Conservation (phyloP, 2,329 filamentous ascomycete species). For the Ophiostoma perfectum region DNA sequence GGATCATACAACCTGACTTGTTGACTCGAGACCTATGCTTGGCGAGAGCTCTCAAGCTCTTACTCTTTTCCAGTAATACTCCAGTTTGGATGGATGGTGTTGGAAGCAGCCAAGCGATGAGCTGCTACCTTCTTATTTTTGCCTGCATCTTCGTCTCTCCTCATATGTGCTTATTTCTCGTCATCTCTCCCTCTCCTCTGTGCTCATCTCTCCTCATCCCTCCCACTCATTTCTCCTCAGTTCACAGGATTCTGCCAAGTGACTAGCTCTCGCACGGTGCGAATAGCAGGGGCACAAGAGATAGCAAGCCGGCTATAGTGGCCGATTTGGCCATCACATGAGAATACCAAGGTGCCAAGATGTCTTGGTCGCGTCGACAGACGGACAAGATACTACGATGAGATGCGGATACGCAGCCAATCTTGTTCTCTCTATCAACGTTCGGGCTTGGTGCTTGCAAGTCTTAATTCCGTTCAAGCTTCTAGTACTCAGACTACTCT, state of each 20-base stretch:
- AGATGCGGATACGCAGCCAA: not conserved
- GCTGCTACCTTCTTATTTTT: not conserved
- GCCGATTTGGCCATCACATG: not conserved
- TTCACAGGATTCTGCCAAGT: not conserved
- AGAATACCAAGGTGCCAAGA: conserved; percentile 5
- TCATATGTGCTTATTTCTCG: too few species aligned
- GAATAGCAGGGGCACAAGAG: not conserved
- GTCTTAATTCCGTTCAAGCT: not conserved
- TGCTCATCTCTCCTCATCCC: too few species aligned
- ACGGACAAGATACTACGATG: not conserved
- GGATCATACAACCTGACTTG: too few species aligned
- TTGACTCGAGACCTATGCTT: too few species aligned
- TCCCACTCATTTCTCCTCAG: too few species aligned
- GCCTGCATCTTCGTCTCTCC: too few species aligned
- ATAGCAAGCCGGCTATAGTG: not conserved
- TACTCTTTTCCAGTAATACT: too few species aligned
- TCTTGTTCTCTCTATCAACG: not conserved
- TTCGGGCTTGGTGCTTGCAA: not conserved
- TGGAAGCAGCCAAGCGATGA: not conserved
- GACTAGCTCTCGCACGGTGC: not conserved
- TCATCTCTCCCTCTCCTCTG: too few species aligned
- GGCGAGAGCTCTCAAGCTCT: too few species aligned
- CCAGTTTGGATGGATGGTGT: too few species aligned
- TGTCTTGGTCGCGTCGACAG: conserved; percentile 7
- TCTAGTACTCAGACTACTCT: not conserved